Percentiles rank a stretch among this genome's conserved stretches.
phyloP scores from a whole-genome alignment of 2,329 filamentous ascomycete genomes.

The Xylariaceae sp. region DNA sequence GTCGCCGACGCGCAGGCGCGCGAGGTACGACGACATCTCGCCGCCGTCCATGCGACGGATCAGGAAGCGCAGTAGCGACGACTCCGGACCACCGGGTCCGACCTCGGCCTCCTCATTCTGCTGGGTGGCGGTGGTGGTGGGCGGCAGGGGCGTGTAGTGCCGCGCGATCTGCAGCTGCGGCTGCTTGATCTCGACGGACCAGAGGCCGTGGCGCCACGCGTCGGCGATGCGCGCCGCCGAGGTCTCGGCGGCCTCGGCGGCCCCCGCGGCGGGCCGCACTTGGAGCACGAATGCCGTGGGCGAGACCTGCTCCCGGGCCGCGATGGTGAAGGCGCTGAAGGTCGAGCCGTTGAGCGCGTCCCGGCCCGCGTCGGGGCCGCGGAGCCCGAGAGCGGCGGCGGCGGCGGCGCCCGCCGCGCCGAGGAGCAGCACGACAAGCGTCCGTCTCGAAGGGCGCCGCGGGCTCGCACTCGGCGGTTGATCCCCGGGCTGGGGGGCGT shows the following conservation, averaged over 20 bases:
- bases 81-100: constrained; percentile 21
- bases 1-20: constrained; percentile 53
- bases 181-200: constrained; percentile 91
- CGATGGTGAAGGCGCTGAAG: constrained; percentile 61
- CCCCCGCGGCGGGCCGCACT: constrained; percentile 30
- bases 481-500: too few species aligned
- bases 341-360: constrained; percentile 45
- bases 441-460: too few species aligned
- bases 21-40: constrained; percentile 79
- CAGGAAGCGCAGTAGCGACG: constrained; percentile 60
- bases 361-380: background rate
- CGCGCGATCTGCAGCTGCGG: constrained; percentile 87
- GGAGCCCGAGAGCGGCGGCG: constrained; percentile 1
- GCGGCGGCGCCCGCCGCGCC: constrained; percentile 2
- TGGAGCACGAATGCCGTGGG: constrained; percentile 63
- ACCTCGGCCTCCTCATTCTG: constrained; percentile 16
- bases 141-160: constrained; percentile 82
- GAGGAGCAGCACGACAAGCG: background rate
- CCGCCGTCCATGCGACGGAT: constrained; percentile 72
- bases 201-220: constrained; percentile 59
- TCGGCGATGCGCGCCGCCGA: constrained; percentile 19
- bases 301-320: constrained; percentile 54
- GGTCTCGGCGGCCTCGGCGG: constrained; percentile 6
- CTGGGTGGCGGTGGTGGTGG: constrained; percentile 15
- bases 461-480: too few species aligned